Percentiles rank a stretch among this genome's conserved stretches.
phyloP scores from a whole-genome alignment of 2,329 filamentous ascomycete genomes.

The Chaetothyriales sp. region DNA sequence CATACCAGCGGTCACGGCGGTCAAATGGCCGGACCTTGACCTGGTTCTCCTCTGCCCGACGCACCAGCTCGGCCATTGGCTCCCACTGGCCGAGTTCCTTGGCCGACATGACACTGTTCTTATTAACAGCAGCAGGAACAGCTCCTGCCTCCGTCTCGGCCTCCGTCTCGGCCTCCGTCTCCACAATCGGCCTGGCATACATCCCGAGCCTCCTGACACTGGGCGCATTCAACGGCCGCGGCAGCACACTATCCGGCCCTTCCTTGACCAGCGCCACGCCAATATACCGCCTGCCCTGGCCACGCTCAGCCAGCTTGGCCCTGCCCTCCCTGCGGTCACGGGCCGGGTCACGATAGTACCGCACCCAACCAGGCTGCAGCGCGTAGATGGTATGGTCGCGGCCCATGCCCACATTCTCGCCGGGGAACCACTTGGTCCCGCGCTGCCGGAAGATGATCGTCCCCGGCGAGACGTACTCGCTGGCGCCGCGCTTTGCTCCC shows the following conservation, averaged over 20 bases:
- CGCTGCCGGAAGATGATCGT: slow-evolving; percentile 98
- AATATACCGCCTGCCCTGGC: slow-evolving; percentile 77
- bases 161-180: neutral
- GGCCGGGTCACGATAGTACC: slow-evolving; percentile 83
- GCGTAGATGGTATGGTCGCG: slow-evolving; percentile 94
- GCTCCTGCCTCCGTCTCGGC: slow-evolving; percentile 1
- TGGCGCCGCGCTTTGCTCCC: slow-evolving; percentile 83
- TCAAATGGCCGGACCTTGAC: slow-evolving; percentile 42
- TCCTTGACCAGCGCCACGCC: slow-evolving; percentile 76
- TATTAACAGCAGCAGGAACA: slow-evolving; percentile 11
- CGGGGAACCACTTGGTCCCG: slow-evolving; percentile 78
- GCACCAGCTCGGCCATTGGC: slow-evolving; percentile 32
- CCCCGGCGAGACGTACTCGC: slow-evolving; percentile 83
- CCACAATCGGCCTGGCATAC: slow-evolving; percentile 35
- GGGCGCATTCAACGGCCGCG: slow-evolving; percentile 57
- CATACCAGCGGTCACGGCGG: slow-evolving; percentile 45
- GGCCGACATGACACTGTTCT: slow-evolving; percentile 4
- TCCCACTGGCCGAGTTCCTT: slow-evolving; percentile 26
- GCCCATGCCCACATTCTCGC: slow-evolving; percentile 89
- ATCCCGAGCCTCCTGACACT: slow-evolving; percentile 63
- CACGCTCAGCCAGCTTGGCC: neutral
- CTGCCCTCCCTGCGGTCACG: slow-evolving; percentile 35
- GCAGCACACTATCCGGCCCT: slow-evolving; percentile 47
- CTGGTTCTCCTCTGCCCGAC: slow-evolving; percentile 34
- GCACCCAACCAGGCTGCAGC: slow-evolving; percentile 72